A percentile compares a stretch with the other conserved stretches of the same genome.
Evolutionary conservation across 192 early-diverging fungal genomes (phyloP).

Genomic region (Funneliformis geosporum): DNA sequence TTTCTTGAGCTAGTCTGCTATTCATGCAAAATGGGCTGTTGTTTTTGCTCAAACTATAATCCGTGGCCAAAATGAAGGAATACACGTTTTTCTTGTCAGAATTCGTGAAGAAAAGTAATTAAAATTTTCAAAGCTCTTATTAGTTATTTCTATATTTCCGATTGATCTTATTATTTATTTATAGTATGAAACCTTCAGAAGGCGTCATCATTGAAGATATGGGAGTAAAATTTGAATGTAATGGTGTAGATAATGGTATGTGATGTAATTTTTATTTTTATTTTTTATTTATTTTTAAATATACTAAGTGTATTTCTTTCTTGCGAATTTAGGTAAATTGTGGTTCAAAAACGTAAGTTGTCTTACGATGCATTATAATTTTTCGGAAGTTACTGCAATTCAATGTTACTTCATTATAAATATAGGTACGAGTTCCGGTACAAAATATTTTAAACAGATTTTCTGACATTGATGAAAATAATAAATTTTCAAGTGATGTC

Average conservation of each 20-base stretch:
- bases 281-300: not conserved
- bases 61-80: slow-evolving; percentile 65
- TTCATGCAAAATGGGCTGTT: slow-evolving; percentile 70
- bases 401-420: not conserved
- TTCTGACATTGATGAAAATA: slow-evolving; percentile 55
- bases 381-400: not conserved
- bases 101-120: slow-evolving; percentile 72
- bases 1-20: slow-evolving; percentile 42
- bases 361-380: not conserved
- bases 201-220: slow-evolving; percentile 77
- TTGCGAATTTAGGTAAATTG: slow-evolving; percentile 59
- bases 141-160: not conserved
- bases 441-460: slow-evolving; percentile 65
- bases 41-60: slow-evolving; percentile 80
- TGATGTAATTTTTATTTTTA: slow-evolving; percentile 35
- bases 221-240: slow-evolving; percentile 70
- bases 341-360: slow-evolving; percentile 32
- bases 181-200: slow-evolving; percentile 54
- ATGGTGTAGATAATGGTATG: slow-evolving; percentile 79
- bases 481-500: slow-evolving; percentile 52
- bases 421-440: slow-evolving; percentile 50
- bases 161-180: slow-evolving; percentile 7
- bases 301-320: slow-evolving; percentile 47
- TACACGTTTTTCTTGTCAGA: slow-evolving; percentile 72
- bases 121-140: slow-evolving; percentile 4